Evolutionary conservation across 805 yeast genomes (phyloP), one percentile per base, ranked within the genome.

Genomic region (Sungouiella blattae): DNA sequence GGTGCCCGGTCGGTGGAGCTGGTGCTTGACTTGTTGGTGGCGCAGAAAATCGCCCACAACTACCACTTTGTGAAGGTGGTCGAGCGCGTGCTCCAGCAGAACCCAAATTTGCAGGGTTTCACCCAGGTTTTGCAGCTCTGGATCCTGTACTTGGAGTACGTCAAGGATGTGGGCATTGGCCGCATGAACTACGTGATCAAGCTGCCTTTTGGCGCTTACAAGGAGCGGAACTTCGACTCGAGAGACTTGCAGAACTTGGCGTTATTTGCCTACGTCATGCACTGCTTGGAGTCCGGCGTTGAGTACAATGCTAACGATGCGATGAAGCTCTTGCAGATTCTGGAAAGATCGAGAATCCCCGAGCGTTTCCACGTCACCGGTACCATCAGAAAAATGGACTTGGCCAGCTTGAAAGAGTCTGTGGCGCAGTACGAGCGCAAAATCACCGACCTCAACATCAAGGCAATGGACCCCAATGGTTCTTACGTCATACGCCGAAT

Each of bases 391-490:
- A 47, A 49, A 5, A 28, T 41, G 38, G 46, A 43, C 6, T 34
- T 52, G 23, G 33, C 32, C 5, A 6, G 20, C 17, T 38, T 44
- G 29, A 17, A 28, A 12, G 34, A 37, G 6, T 45, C 42, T 18
- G 16, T 36, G 30, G 20, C 29, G 4, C 9, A 11, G 8, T 40
- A 36, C 27, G 24, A 16, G 17, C 23, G 25, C 24, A 36, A 31
- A 5, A 34, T 37, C 26, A 18, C 23, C 8, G 45, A 38, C 11
- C 33, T 49, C 18, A 46, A 41, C 27, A 29, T 46, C 26, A 53
- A 57, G 29, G 39, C 37, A 20, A 42, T 62, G 40, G 62, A 67
- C 43, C 71, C 72, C 12, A 66, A 66, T 41, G 57, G 63, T 2
- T 20, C 39, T 3, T 26, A 37, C 4, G 56, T 57, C 11, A 47